Evolutionary conservation across 2,329 filamentous ascomycete species (phyloP).

Genomic region (Fusarium metavorans): DNA sequence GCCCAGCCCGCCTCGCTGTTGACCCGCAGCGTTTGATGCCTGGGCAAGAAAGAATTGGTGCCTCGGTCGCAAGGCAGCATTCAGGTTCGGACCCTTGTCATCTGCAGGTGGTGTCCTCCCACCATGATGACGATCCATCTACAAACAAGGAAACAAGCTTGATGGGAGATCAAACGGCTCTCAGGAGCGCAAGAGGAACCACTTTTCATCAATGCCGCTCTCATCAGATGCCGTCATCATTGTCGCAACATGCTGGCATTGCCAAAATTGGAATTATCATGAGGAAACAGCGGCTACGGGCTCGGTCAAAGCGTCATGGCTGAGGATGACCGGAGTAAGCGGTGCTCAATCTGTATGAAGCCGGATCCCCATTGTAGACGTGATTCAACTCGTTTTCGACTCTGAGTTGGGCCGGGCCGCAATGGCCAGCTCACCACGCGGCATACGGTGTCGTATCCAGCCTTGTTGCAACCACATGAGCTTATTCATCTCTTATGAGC

Average conservation of each 20-base stretch:
- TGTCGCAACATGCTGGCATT: slow-evolving; percentile 17
- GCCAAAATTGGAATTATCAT: slow-evolving; percentile 1
- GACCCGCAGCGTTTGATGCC: slow-evolving; percentile 23
- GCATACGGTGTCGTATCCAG: background rate
- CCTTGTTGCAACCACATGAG: background rate
- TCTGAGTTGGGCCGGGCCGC: slow-evolving; percentile 1
- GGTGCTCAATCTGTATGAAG: background rate
- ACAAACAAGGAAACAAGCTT: slow-evolving; percentile 39
- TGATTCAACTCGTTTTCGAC: slow-evolving; percentile 8
- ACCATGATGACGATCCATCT: slow-evolving; percentile 24
- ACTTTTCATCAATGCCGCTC: slow-evolving; percentile 22
- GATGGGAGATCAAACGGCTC: slow-evolving; percentile 9
- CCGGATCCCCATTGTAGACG: background rate
- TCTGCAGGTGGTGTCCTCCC: slow-evolving; percentile 20
- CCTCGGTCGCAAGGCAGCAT: slow-evolving; percentile 40
- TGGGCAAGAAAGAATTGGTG: slow-evolving; percentile 15
- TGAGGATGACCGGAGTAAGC: background rate
- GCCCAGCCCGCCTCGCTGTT: slow-evolving; percentile 16
- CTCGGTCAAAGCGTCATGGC: slow-evolving; percentile 8
- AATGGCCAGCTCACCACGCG: background rate
- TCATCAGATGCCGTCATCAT: slow-evolving; percentile 34
- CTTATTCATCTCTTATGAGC: background rate
- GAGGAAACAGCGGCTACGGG: background rate
- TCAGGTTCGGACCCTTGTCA: slow-evolving; percentile 8
- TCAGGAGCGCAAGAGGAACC: slow-evolving; percentile 10